A percentile compares a stretch with the other conserved stretches of the same genome.
phyloP scores from a whole-genome alignment of 257 asterid species.

The Primulina eburnea region DNA sequence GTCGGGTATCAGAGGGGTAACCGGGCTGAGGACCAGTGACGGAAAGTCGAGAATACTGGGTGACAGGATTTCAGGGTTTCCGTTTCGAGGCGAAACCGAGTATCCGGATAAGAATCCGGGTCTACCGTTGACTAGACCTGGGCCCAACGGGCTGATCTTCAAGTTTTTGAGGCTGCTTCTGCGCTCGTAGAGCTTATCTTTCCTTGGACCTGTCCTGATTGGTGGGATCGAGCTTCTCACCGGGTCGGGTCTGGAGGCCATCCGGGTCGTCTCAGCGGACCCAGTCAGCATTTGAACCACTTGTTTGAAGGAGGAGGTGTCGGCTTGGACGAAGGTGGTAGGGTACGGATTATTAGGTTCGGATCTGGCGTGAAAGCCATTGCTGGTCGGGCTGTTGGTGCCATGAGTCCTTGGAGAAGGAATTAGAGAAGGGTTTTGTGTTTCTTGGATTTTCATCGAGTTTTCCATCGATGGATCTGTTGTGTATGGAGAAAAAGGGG shows the following conservation, averaged over 20 bases:
- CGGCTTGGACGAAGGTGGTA: constrained; percentile 97
- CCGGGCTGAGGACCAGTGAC: constrained; percentile 83
- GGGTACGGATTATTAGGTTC: constrained; percentile 84
- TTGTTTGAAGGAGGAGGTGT: constrained; percentile 83
- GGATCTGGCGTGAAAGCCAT: constrained; percentile 59
- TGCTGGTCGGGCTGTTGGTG: constrained; percentile 30
- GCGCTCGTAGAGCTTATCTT: constrained; percentile 81
- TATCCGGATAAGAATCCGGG: constrained; percentile 37
- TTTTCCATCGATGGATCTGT: constrained; percentile 45
- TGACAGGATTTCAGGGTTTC: constrained; percentile 58
- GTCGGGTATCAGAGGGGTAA: constrained; percentile 84
- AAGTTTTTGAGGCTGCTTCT: constrained; percentile 75
- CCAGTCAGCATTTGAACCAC: constrained; percentile 95
- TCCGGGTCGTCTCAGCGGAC: constrained; percentile 53
- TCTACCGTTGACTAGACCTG: constrained; percentile 39
- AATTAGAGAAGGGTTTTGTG: constrained; percentile 28
- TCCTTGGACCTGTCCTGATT: constrained; percentile 56
- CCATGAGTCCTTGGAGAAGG: constrained; percentile 35
- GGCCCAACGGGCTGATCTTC: constrained; percentile 66
- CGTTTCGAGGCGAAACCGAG: constrained; percentile 63
- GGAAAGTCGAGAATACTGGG: constrained; percentile 91
- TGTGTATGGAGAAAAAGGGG: constrained; percentile 21
- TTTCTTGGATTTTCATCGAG: constrained; percentile 40
- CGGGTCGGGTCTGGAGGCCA: constrained; percentile 46
- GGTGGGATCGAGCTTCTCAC: constrained; percentile 61